Conservation (phyloP, 2,329 filamentous ascomycete genomes). For the Pseudophaeomoniella oleicola region DNA sequence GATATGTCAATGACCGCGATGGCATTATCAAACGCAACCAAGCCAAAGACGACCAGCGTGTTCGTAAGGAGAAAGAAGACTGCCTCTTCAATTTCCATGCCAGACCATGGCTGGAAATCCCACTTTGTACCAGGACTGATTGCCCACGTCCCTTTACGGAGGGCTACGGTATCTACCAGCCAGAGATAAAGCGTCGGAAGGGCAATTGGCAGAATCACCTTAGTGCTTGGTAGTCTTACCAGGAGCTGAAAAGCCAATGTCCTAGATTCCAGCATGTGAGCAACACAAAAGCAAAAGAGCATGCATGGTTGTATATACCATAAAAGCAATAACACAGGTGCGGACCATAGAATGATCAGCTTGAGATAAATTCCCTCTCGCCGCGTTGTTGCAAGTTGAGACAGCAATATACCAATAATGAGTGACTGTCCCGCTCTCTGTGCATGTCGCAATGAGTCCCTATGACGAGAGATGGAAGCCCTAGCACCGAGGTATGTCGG, state of each 20-base stretch:
- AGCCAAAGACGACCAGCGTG: conserved; percentile 52
- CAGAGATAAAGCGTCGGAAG: conserved; percentile 57
- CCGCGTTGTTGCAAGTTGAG: too few relatives aligned
- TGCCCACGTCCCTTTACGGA: conserved; percentile 56
- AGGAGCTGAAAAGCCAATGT: conserved; percentile 50
- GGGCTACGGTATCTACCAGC: conserved; percentile 54
- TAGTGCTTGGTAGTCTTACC: conserved; percentile 41
- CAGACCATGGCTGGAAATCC: conserved; percentile 46
- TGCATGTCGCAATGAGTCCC: too few relatives aligned
- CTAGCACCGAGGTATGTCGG: conserved; percentile 35
- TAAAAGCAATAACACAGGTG: conserved; percentile 48
- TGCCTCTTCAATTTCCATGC: conserved; percentile 59
- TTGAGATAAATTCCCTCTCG: conserved; percentile 50
- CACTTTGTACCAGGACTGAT: conserved; percentile 56
- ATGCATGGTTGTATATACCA: conserved; percentile 34
- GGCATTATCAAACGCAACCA: conserved; percentile 55
- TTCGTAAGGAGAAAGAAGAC: conserved; percentile 61
- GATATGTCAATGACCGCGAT: conserved; percentile 50
- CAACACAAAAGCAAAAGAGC: too few relatives aligned
- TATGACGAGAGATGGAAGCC: too few relatives aligned
- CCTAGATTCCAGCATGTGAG: conserved; percentile 17
- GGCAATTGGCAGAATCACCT: conserved; percentile 44
- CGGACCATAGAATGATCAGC: conserved; percentile 55
- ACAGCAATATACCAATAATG: too few relatives aligned
- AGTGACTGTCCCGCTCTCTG: too few relatives aligned